Base-by-base conservation (phyloP, 148 eudicot species). In the Rhododendron williamsianum region DNA sequence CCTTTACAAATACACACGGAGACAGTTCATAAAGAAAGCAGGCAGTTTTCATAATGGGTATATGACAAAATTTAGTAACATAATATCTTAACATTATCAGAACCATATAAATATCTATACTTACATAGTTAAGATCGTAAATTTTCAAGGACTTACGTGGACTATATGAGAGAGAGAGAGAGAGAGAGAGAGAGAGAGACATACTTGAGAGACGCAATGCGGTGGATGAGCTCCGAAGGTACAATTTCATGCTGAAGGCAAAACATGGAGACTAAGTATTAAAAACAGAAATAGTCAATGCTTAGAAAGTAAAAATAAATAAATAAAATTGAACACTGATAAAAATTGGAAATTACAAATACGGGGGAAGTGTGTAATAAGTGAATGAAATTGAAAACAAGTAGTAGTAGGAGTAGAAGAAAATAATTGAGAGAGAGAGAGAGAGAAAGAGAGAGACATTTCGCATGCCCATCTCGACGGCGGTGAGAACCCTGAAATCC, bases 381-480 rank as follows among this genome's bases (percentile, higher is more conserved):
- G 12, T 36, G 27, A 38, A 11, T 41, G 38, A 82, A 65, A 49
- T 63, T 41, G 23, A 63, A 82, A 76, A 27, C 21, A 82, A 10
- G 46, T 60, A 76, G n/a, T 9, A 12, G 16, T 2, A 65, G 6
- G 1, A 11, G 48, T 63, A 54, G 21, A 0, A 67, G 7, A 15
- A 52, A 67, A 30, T n/a, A 19, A 35, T 13, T 45, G 33, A 71
- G 82, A 48, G 16, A 81, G 81, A 2, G 19, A 86, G 85, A 48
- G 63, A 35, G 33, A 80, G 81, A 2, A 13, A 85, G 83, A 18
- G 41, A 83, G 74, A 52, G 45, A 95, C 98, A 83, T 94, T 97
- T 82, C 98, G 95, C 99, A 97, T 97, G 88, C 99, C 99, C 93
- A 94, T 89, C 91, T 97, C 99, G 46, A 97, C 99, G 16, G 99